Conservation (phyloP, 495 filamentous ascomycete genomes). For the Aspergillus incahuasiensis region DNA sequence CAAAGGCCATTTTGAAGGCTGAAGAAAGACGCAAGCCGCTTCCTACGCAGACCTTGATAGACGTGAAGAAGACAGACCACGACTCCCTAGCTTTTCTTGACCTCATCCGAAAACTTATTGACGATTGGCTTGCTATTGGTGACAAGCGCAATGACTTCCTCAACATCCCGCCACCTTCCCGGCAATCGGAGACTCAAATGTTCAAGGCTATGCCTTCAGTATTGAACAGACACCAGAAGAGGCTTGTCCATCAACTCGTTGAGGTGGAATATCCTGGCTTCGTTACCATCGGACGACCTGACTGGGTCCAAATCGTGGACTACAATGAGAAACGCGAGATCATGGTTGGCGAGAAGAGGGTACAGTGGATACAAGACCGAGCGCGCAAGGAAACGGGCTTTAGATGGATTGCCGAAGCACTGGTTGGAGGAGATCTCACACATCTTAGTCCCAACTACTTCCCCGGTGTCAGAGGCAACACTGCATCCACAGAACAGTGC, state of each 20-base stretch:
- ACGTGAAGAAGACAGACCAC: slow-evolving; percentile 50
- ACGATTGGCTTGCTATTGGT: slow-evolving; percentile 40
- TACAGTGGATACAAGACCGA: slow-evolving; percentile 34
- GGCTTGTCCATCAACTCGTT: slow-evolving; percentile 65
- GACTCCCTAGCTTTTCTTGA: slow-evolving; percentile 54
- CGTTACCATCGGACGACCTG: slow-evolving; percentile 37
- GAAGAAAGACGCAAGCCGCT: slow-evolving; percentile 28
- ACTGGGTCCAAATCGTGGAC: slow-evolving; percentile 50
- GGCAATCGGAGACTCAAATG: neutral
- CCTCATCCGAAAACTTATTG: slow-evolving; percentile 37
- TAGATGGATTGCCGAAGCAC: slow-evolving; percentile 65
- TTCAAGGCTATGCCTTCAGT: slow-evolving; percentile 14
- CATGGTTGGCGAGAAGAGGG: slow-evolving; percentile 30
- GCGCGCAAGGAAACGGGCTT: slow-evolving; percentile 55
- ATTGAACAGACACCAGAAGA: slow-evolving; percentile 51
- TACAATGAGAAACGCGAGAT: slow-evolving; percentile 47
- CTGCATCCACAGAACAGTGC: slow-evolving; percentile 44
- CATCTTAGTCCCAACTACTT: slow-evolving; percentile 44
- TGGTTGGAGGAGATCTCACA: slow-evolving; percentile 55
- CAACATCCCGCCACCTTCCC: slow-evolving; percentile 30
- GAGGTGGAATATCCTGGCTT: slow-evolving; percentile 57
- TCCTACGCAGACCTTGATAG: slow-evolving; percentile 31
- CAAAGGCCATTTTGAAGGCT: slow-evolving; percentile 28
- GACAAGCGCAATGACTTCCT: slow-evolving; percentile 21
- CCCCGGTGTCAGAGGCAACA: slow-evolving; percentile 12